phyloP scores from a whole-genome alignment of 225 moss, liverwort and hornwort species.

The Ulota crispa region DNA sequence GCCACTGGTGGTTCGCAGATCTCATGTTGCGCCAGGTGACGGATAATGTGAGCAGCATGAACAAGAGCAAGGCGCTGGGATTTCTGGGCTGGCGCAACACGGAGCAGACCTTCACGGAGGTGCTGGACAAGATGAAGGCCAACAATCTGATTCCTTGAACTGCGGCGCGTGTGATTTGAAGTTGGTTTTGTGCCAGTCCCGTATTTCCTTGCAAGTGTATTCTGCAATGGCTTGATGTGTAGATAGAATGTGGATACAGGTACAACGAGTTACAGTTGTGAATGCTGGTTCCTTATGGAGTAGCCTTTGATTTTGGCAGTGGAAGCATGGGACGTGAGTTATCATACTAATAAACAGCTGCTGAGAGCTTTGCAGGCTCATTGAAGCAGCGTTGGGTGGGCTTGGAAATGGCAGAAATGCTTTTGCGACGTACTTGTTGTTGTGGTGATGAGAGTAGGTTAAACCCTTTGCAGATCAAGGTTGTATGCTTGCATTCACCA shows the following conservation, averaged over 20 bases:
- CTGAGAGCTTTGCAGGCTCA: background rate
- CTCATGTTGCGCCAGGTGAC: slow-evolving; percentile 4
- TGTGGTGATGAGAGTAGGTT: background rate
- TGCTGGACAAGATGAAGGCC: slow-evolving; percentile 49
- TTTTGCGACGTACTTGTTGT: background rate
- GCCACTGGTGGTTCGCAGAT: slow-evolving; percentile 63
- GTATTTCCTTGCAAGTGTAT: background rate
- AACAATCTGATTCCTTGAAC: slow-evolving; percentile 53
- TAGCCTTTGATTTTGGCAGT: background rate
- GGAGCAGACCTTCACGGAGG: slow-evolving; percentile 29
- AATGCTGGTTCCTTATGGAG: background rate
- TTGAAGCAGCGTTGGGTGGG: background rate
- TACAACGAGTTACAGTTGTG: too few relatives aligned
- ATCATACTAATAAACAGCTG: too few relatives aligned
- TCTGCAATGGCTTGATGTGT: background rate
- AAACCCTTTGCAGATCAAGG: background rate
- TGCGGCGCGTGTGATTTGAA: background rate
- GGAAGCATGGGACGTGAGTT: background rate
- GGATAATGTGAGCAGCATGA: slow-evolving; percentile 46
- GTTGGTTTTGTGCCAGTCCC: background rate
- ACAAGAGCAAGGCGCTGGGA: slow-evolving; percentile 54
- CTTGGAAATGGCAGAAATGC: background rate
- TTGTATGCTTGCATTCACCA: too few relatives aligned
- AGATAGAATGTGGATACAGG: background rate
- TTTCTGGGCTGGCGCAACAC: slow-evolving; percentile 56